Conservation (phyloP, 495 filamentous ascomycete genomes). For the Lepraria neglecta region DNA sequence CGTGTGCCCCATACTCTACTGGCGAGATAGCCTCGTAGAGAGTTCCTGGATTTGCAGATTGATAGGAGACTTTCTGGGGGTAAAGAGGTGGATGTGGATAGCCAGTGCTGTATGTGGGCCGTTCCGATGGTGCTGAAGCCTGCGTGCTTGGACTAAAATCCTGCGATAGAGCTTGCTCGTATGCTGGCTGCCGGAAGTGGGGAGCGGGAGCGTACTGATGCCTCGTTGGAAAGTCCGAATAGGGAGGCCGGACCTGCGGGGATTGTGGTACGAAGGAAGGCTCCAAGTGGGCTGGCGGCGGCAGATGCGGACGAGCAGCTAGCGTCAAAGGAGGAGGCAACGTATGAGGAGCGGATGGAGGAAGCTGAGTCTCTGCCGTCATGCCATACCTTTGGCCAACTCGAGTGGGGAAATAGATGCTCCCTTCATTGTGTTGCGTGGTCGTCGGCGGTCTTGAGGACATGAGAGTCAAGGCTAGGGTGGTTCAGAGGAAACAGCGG, state of each 20-base stretch:
- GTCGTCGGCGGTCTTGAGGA: conserved; percentile 17
- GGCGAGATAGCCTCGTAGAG: conserved; percentile 24
- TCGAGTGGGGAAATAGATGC: conserved; percentile 13
- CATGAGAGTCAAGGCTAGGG: conserved; percentile 12
- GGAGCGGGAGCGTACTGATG: conserved; percentile 14
- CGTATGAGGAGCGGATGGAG: conserved; percentile 12
- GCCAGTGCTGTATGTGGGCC: conserved; percentile 8
- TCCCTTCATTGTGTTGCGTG: conserved; percentile 10
- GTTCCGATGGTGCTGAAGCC: background rate
- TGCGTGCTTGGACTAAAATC: conserved; percentile 10
- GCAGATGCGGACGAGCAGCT: conserved; percentile 12
- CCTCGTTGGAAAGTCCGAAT: conserved; percentile 15
- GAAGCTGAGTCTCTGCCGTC: conserved; percentile 16
- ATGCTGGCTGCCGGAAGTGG: conserved; percentile 5
- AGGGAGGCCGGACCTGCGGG: conserved; percentile 18
- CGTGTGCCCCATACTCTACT: conserved; percentile 16
- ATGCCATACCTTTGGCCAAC: conserved; percentile 12
- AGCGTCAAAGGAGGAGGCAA: conserved; percentile 14
- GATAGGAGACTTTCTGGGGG: conserved; percentile 22
- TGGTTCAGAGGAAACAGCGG: background rate
- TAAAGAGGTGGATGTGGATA: conserved; percentile 24
- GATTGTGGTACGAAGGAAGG: conserved; percentile 19
- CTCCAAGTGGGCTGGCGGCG: conserved; percentile 17
- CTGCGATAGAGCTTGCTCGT: conserved; percentile 13
- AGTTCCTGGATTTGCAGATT: conserved; percentile 24